phyloP scores from a whole-genome alignment of 2,329 filamentous ascomycete genomes.

The Knoxdaviesia proteae region DNA sequence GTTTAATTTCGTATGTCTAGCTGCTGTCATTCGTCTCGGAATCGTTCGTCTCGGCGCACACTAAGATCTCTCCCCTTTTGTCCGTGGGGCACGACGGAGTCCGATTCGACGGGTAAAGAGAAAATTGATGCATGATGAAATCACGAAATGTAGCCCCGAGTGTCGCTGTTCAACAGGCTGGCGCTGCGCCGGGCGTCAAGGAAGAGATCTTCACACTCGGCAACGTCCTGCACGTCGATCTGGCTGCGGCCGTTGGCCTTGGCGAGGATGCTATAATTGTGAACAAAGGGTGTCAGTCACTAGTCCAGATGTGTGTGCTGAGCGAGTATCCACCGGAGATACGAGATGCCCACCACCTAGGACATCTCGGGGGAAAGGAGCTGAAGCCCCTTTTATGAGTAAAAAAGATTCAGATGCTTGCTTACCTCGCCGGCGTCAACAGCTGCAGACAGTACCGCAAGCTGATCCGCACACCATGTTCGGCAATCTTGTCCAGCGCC shows the following conservation, averaged over 20 bases:
- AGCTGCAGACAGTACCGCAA: conserved; percentile 85
- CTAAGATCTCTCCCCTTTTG: not conserved
- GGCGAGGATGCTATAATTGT: conserved; percentile 50
- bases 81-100: not conserved
- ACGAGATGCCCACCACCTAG: not conserved
- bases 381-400: not conserved
- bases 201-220: conserved; percentile 68
- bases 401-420: conserved; percentile 4
- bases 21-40: too few species aligned
- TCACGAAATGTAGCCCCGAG: conserved; percentile 44
- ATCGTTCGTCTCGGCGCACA: not conserved
- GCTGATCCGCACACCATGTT: conserved; percentile 74
- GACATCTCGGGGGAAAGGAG: not conserved
- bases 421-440: conserved; percentile 60
- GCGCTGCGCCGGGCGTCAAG: conserved; percentile 66
- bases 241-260: conserved; percentile 60
- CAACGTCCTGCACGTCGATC: conserved; percentile 58
- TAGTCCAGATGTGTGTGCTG: too few species aligned
- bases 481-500: conserved; percentile 70
- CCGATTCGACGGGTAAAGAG: not conserved
- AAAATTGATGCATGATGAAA: not conserved
- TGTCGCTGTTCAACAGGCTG: conserved; percentile 40
- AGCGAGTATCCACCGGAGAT: not conserved
- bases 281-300: conserved; percentile 1
- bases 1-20: too few species aligned